Conservation (phyloP, 2,329 filamentous ascomycete species). For the Diplodia scrobiculata region DNA sequence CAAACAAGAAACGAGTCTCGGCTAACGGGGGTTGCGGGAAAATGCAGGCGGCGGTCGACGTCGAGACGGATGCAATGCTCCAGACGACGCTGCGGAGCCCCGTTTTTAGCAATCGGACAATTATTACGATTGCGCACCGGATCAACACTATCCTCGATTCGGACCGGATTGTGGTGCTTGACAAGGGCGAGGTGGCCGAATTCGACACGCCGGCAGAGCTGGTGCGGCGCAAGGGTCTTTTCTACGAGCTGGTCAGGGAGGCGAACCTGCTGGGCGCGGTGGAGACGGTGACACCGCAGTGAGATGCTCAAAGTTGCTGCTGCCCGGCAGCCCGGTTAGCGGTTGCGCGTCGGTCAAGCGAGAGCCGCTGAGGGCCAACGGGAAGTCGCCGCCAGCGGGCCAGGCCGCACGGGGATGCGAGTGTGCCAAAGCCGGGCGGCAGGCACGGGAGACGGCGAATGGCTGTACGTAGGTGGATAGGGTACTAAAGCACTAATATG, state of each 20-base stretch:
- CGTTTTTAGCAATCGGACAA: slow-evolving; percentile 85
- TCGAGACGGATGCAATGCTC: slow-evolving; percentile 67
- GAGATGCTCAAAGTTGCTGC: slow-evolving; percentile 11
- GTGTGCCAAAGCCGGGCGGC: slow-evolving; percentile 19
- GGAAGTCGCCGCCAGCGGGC: slow-evolving; percentile 13
- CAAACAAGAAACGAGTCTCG: slow-evolving; percentile 14
- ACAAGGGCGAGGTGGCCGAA: slow-evolving; percentile 85
- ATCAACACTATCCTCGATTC: slow-evolving; percentile 93
- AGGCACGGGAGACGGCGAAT: slow-evolving; percentile 15
- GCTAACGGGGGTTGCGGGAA: slow-evolving; percentile 24
- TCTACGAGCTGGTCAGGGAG: slow-evolving; percentile 89
- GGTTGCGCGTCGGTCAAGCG: slow-evolving; percentile 16
- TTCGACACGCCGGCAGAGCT: slow-evolving; percentile 85
- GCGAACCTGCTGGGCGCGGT: slow-evolving; percentile 67
- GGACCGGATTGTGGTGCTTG: slow-evolving; percentile 90
- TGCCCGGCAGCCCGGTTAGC: slow-evolving; percentile 26
- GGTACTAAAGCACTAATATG: slow-evolving; percentile 6
- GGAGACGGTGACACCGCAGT: slow-evolving; percentile 26
- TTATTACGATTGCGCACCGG: slow-evolving; percentile 96
- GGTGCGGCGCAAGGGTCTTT: slow-evolving; percentile 73
- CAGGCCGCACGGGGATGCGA: slow-evolving; percentile 22
- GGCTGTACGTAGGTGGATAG: slow-evolving; percentile 20
- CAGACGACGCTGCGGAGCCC: slow-evolving; percentile 64
- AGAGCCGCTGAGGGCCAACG: slow-evolving; percentile 3
- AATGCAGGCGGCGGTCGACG: slow-evolving; percentile 64